These are phyloP conservation scores for Calvatia gigantea DNA, from an alignment of 768 basidiomycete species.

Conservation along the genomic window DNA sequence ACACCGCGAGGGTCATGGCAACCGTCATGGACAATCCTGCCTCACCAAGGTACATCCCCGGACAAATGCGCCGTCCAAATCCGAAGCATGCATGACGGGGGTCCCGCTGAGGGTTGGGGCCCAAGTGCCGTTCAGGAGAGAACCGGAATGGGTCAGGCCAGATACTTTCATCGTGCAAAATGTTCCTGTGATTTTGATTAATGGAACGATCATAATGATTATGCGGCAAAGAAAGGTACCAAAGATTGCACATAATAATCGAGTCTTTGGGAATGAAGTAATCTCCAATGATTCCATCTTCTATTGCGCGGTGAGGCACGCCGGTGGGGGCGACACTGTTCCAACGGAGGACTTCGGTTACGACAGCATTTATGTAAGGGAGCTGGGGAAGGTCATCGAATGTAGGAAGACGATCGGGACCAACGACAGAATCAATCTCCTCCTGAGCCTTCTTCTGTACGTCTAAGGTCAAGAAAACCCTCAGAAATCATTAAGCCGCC, in stretches of 20 bases:
- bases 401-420: constrained; percentile 32
- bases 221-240: constrained; percentile 26
- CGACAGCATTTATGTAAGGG: constrained; percentile 44
- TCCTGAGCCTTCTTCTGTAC: constrained; percentile 49
- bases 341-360: constrained; percentile 48
- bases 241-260: constrained; percentile 43
- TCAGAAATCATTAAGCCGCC: not conserved
- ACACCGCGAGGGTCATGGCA: constrained; percentile 42
- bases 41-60: constrained; percentile 51
- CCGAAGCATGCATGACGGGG: constrained; percentile 43
- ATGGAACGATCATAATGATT: not conserved
- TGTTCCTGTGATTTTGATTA: constrained; percentile 34
- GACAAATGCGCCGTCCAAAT: constrained; percentile 44
- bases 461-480: constrained; percentile 26
- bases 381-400: constrained; percentile 39
- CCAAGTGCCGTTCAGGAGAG: constrained; percentile 44
- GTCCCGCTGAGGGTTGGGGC: constrained; percentile 32
- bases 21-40: constrained; percentile 43
- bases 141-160: constrained; percentile 50
- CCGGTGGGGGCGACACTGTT: constrained; percentile 43
- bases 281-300: constrained; percentile 40
- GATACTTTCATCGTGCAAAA: constrained; percentile 44
- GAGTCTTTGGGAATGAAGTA: constrained; percentile 49
- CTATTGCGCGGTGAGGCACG: constrained; percentile 41
- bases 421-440: constrained; percentile 46